Evolutionary conservation across 768 basidiomycete genomes (phyloP).

Genomic region (Cantharellus anzutake): DNA sequence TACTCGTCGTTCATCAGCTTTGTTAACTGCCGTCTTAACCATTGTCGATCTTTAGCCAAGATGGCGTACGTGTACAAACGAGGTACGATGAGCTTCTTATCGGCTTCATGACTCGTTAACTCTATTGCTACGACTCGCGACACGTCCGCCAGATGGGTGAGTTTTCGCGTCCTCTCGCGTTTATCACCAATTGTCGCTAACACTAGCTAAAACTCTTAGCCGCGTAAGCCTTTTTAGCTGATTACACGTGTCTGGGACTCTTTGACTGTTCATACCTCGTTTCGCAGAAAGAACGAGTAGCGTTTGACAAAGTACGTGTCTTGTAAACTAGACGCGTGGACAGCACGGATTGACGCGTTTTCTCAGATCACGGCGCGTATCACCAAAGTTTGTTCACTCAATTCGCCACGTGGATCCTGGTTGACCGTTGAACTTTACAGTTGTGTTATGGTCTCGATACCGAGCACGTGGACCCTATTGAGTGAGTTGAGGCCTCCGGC

Average conservation of each 20-base stretch:
- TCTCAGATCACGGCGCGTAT: conserved; percentile 68
- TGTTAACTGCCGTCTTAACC: no score
- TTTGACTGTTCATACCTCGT: conserved; percentile 10
- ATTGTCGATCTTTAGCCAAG: neutral
- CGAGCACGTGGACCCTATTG: conserved; percentile 84
- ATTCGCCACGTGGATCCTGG: neutral
- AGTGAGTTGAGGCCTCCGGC: conserved; percentile 30
- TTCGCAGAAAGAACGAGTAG: conserved; percentile 78
- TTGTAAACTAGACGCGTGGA: neutral
- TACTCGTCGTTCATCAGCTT: no score
- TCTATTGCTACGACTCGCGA: neutral
- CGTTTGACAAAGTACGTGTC: conserved; percentile 68
- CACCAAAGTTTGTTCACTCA: conserved; percentile 26
- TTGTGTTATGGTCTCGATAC: conserved; percentile 91
- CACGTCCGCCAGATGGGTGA: conserved; percentile 27
- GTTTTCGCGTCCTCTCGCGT: conserved; percentile 17
- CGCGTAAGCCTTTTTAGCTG: conserved; percentile 9
- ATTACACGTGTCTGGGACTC: neutral
- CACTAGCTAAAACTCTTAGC: neutral
- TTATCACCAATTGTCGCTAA: neutral
- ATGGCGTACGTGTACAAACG: conserved; percentile 14
- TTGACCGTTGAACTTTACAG: conserved; percentile 11
- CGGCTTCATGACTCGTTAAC: neutral
- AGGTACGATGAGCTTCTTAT: conserved; percentile 2
- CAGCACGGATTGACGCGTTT: neutral